phyloP scores from a whole-genome alignment of 306 rosid species.

The Pterocarpus santalinus region DNA sequence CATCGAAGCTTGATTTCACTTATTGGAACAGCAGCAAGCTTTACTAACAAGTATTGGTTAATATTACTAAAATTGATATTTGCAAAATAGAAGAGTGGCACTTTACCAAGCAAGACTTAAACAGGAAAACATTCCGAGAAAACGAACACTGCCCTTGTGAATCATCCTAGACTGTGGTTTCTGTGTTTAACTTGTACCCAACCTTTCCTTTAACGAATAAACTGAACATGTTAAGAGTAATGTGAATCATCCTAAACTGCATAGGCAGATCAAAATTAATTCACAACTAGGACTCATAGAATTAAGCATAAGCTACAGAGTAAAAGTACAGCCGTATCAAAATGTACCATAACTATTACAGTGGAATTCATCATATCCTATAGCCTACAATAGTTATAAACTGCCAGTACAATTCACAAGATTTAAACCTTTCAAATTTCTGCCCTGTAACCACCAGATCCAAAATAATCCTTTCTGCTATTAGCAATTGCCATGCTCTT shows the following conservation, averaged over 20 bases:
- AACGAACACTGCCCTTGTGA: no score
- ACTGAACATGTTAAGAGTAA: neutral
- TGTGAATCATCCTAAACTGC: slow-evolving; percentile 14
- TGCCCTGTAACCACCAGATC: slow-evolving; percentile 93
- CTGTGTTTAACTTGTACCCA: neutral
- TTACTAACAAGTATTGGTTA: no score
- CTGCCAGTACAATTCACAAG: slow-evolving; percentile 26
- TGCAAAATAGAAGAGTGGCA: no score
- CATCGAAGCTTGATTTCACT: no score
- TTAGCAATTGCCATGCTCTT: slow-evolving; percentile 83
- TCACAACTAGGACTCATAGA: neutral
- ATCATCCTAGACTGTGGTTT: no score
- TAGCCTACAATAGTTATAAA: slow-evolving; percentile 8
- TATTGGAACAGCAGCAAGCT: no score
- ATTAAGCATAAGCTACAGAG: neutral
- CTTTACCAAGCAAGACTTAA: no score
- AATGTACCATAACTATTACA: neutral
- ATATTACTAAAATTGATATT: no score
- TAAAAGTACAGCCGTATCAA: slow-evolving; percentile 1
- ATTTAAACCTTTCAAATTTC: slow-evolving; percentile 61
- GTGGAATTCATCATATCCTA: slow-evolving; percentile 28
- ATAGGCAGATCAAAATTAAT: slow-evolving; percentile 26
- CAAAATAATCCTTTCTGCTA: slow-evolving; percentile 86
- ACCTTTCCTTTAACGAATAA: neutral
- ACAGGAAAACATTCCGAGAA: no score